Percentiles rank a stretch among this genome's conserved stretches.
Conservation (phyloP, 805 yeast species). For the Candida insectalens region DNA sequence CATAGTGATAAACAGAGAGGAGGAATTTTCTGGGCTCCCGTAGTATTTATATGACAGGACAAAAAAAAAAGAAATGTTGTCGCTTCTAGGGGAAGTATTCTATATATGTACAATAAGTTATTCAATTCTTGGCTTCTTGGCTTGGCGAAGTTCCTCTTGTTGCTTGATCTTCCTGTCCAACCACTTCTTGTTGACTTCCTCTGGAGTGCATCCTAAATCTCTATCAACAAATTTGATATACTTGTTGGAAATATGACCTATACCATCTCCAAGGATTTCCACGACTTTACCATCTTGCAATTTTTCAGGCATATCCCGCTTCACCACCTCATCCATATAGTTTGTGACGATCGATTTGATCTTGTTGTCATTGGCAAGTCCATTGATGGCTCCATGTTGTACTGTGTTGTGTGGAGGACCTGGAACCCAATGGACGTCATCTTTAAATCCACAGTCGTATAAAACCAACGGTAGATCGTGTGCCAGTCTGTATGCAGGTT, state of each 20-base stretch:
- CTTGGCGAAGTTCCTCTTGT: no score
- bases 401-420: conserved; percentile 26
- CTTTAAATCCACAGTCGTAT: conserved; percentile 71
- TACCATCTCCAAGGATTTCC: conserved; percentile 67
- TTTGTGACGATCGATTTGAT: conserved; percentile 44
- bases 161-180: conserved; percentile 33
- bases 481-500: conserved; percentile 84
- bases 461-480: conserved; percentile 79
- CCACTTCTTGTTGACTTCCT: conserved; percentile 59
- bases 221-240: conserved; percentile 54
- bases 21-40: no score
- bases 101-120: no score
- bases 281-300: conserved; percentile 4
- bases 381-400: conserved; percentile 34
- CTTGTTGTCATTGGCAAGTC: conserved; percentile 45
- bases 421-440: conserved; percentile 52
- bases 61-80: no score
- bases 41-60: no score
- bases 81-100: no score
- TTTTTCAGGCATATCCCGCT: conserved; percentile 20
- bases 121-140: no score
- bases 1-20: conserved; percentile 14
- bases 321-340: conserved; percentile 34
- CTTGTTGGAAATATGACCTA: conserved; percentile 44
- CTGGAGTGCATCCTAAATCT: conserved; percentile 53